phyloP scores from a whole-genome alignment of 2,329 filamentous ascomycete genomes.

The Pseudogymnoascus sp. region DNA sequence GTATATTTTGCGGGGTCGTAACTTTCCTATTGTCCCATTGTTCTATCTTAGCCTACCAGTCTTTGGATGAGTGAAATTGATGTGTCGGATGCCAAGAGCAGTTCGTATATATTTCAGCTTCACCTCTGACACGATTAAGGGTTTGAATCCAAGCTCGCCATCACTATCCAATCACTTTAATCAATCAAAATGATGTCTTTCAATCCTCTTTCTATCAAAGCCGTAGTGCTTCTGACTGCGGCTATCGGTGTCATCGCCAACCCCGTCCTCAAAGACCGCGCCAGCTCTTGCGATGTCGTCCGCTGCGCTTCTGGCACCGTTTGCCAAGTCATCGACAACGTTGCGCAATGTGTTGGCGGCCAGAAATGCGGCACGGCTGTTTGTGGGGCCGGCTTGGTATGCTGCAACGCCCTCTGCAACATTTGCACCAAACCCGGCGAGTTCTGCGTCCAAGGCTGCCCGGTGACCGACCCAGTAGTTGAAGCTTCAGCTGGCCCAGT shows the following conservation, averaged over 20 bases:
- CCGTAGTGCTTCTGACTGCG: not conserved
- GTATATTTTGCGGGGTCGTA: constrained; percentile 8
- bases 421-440: not conserved
- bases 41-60: not conserved
- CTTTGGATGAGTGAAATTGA: not conserved
- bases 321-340: not conserved
- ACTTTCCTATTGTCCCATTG: not conserved
- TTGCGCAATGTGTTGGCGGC: not conserved
- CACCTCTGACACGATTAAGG: not conserved
- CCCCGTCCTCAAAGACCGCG: not conserved
- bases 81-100: not conserved
- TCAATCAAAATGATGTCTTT: constrained; percentile 3
- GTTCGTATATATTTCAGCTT: constrained; percentile 1
- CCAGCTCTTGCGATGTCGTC: not conserved
- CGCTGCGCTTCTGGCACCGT: not conserved
- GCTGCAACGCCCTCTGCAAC: not conserved
- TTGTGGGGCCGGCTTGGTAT: not conserved
- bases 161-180: not conserved
- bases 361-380: not conserved
- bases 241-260: not conserved
- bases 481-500: not conserved
- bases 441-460: not conserved
- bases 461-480: not conserved
- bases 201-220: not conserved
- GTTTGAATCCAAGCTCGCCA: constrained; percentile 4